Conservation (phyloP, 257 asterid genomes). For the Cinchona pubescens region DNA sequence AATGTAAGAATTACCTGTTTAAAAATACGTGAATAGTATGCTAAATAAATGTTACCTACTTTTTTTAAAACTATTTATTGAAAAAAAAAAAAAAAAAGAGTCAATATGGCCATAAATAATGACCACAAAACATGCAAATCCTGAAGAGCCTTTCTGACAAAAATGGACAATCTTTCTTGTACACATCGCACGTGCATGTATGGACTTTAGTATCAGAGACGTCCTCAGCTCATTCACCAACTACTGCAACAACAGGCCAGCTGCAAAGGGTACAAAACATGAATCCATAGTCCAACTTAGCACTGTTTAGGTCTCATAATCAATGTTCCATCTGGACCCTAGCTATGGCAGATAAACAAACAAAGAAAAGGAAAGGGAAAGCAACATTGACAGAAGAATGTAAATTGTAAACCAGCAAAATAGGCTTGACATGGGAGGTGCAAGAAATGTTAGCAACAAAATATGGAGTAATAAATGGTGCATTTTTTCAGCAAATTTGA, state of each 20-base stretch:
- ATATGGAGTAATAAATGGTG: neutral
- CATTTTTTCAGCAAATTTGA: neutral
- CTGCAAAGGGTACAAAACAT: neutral
- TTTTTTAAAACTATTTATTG: too few species aligned
- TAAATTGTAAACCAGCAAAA: neutral
- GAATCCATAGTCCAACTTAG: neutral
- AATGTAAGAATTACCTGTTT: too few species aligned
- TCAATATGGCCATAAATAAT: neutral
- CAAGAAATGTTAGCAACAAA: neutral
- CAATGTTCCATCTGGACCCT: neutral
- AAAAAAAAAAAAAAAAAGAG: too few species aligned
- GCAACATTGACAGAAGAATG: neutral
- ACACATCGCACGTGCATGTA: neutral
- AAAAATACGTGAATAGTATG: too few species aligned
- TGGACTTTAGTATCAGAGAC: neutral
- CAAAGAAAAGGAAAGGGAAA: neutral
- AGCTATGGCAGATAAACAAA: neutral
- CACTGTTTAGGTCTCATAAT: neutral
- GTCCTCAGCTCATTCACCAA: neutral
- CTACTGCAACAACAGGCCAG: neutral
- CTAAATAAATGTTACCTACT: neutral
- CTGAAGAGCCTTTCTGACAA: neutral
- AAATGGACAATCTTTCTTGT: neutral
- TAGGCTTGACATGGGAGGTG: neutral
- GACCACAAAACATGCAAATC: neutral